phyloP scores from a whole-genome alignment of 2,329 filamentous ascomycete genomes.

The Chaetomium strumarium region DNA sequence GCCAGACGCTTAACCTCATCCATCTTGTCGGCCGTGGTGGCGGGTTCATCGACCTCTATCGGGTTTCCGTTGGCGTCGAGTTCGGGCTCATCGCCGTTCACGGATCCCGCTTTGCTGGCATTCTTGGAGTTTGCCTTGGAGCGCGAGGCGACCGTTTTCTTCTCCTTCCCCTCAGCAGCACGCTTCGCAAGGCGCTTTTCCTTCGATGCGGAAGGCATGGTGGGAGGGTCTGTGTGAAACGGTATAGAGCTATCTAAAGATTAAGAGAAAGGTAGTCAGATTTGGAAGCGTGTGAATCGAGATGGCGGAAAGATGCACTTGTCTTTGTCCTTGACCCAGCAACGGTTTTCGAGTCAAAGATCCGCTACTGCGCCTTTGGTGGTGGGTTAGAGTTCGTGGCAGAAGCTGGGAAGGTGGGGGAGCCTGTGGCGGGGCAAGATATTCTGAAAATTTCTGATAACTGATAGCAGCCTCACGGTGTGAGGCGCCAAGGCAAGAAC shows the following conservation, averaged over 20 bases:
- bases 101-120: constrained; percentile 57
- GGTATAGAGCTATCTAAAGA: not conserved
- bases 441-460: constrained; percentile 27
- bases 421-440: constrained; percentile 23
- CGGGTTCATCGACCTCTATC: constrained; percentile 55
- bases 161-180: constrained; percentile 63
- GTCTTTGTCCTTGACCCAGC: constrained; percentile 13
- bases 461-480: constrained; percentile 23
- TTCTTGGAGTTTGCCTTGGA: constrained; percentile 63
- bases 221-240: constrained; percentile 28
- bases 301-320: constrained; percentile 8
- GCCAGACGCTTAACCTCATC: constrained; percentile 81
- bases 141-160: constrained; percentile 63
- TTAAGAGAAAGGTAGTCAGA: not conserved
- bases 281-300: constrained; percentile 10
- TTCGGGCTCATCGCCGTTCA: constrained; percentile 62
- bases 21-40: constrained; percentile 65
- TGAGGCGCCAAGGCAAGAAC: constrained; percentile 23
- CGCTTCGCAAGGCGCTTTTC: constrained; percentile 67
- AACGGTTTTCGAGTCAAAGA: constrained; percentile 19
- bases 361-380: constrained; percentile 22
- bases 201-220: constrained; percentile 61
- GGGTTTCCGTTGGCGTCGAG: constrained; percentile 58
- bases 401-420: constrained; percentile 22
- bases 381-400: constrained; percentile 8